Evolutionary conservation across 1,284 basidiomycete species (phyloP).

Genomic region (Trichosporon faecale): DNA sequence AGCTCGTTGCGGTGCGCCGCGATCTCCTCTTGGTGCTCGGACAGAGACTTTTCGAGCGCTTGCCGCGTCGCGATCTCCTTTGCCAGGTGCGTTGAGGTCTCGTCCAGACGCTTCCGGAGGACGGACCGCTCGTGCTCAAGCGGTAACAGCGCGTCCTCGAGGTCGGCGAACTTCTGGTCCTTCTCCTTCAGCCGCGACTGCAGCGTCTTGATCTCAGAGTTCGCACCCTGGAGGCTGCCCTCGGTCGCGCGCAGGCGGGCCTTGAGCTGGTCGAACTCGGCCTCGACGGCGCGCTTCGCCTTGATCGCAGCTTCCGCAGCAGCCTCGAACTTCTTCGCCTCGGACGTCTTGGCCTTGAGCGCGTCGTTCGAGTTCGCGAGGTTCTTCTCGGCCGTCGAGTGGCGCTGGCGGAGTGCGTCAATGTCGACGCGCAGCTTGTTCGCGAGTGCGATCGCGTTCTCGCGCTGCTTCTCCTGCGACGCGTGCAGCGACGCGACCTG

Average conservation of each 20-base stretch:
- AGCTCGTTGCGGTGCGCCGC: conserved; percentile 65
- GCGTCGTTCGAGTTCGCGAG: conserved; percentile 60
- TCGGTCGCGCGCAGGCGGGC: conserved; percentile 72
- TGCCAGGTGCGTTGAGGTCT: conserved; percentile 55
- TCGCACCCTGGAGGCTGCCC: conserved; percentile 61
- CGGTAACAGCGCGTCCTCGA: conserved; percentile 81
- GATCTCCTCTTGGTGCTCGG: conserved; percentile 67
- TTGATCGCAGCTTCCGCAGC: conserved; percentile 66
- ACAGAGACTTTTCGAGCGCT: conserved; percentile 67
- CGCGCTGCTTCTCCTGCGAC: conserved; percentile 40
- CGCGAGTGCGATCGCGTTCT: conserved; percentile 34
- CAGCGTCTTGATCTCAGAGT: conserved; percentile 57
- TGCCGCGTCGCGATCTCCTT: conserved; percentile 59
- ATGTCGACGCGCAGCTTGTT: conserved; percentile 51
- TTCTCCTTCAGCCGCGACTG: conserved; percentile 54
- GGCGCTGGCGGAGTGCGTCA: conserved; percentile 55
- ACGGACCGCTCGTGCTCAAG: conserved; percentile 76
- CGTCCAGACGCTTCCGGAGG: conserved; percentile 68
- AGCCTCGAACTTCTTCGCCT: conserved; percentile 57
- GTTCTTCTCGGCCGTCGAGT: conserved; percentile 55
- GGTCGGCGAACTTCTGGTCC: conserved; percentile 72
- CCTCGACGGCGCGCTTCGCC: conserved; percentile 59
- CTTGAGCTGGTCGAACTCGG: conserved; percentile 67
- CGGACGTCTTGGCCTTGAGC: conserved; percentile 57
- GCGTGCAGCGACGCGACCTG: conserved; percentile 56